These are phyloP conservation scores for Xylaria nigripes DNA, from an alignment of 495 filamentous ascomycete genomes.

Conservation along the genomic window DNA sequence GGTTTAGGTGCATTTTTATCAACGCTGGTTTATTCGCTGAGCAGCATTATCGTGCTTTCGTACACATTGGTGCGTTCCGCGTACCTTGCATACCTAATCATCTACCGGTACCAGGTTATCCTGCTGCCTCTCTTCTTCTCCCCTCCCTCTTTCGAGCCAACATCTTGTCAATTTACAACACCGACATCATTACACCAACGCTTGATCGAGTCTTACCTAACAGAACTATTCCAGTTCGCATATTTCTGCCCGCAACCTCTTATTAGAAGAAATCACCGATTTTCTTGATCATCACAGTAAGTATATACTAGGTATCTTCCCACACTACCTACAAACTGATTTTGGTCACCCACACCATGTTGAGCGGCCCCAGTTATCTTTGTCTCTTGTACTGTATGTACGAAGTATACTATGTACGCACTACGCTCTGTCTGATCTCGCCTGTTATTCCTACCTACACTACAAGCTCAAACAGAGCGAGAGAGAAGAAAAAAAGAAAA, in stretches of 20 bases:
- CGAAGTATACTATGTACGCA: neutral
- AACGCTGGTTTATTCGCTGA: neutral
- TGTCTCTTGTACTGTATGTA: neutral
- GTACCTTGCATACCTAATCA: slow-evolving; percentile 3
- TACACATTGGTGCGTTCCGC: neutral
- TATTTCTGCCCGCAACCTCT: too few relatives aligned
- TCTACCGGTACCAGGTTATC: neutral
- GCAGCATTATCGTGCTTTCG: slow-evolving; percentile 1
- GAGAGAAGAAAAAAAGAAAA: neutral
- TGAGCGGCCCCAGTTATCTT: slow-evolving; percentile 7
- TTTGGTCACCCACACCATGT: neutral
- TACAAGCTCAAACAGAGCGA: neutral
- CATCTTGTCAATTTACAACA: too few relatives aligned
- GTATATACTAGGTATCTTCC: too few relatives aligned
- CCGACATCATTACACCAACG: too few relatives aligned
- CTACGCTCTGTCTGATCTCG: slow-evolving; percentile 3
- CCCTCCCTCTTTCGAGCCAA: neutral
- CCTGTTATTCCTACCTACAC: neutral
- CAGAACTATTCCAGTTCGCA: too few relatives aligned
- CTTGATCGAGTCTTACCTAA: too few relatives aligned
- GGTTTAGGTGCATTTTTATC: neutral
- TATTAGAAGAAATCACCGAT: too few relatives aligned
- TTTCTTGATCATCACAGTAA: too few relatives aligned
- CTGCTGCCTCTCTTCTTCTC: neutral
- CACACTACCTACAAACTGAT: too few relatives aligned